Evolutionary conservation across 352 stramenopile genomes (phyloP).

Genomic region (Globisporangium irregulare): DNA sequence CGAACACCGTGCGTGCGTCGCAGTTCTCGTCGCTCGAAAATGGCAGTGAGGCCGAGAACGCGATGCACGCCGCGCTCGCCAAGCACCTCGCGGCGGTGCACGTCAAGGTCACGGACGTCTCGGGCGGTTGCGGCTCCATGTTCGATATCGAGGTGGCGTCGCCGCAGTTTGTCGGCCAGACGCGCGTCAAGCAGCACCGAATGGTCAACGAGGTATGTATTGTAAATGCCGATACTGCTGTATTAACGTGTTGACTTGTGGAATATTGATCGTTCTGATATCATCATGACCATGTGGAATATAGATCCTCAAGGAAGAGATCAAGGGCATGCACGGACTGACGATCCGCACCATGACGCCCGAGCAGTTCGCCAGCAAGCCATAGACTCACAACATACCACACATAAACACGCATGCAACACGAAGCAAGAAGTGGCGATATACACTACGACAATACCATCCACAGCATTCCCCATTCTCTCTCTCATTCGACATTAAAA

Average conservation of each 20-base stretch:
- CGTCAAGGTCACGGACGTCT: constrained; percentile 86
- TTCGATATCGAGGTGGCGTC: constrained; percentile 87
- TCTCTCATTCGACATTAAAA: constrained; percentile 2
- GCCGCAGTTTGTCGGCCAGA: constrained; percentile 69
- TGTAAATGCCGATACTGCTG: not conserved
- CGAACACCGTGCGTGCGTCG: not conserved
- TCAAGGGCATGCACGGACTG: constrained; percentile 84
- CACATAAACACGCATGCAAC: not conserved
- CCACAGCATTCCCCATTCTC: not conserved
- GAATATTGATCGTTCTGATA: not conserved
- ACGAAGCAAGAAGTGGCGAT: not conserved
- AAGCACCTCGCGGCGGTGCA: constrained; percentile 62
- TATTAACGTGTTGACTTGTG: not conserved
- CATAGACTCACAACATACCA: constrained; percentile 24
- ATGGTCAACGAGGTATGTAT: constrained; percentile 78
- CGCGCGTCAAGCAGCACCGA: constrained; percentile 85
- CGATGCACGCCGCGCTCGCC: constrained; percentile 66
- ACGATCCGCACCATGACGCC: constrained; percentile 82
- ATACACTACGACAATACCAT: constrained; percentile 4
- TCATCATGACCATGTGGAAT: not conserved
- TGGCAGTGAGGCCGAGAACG: constrained; percentile 49
- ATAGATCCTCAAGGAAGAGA: constrained; percentile 80
- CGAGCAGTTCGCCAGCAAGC: constrained; percentile 65
- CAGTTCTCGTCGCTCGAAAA: constrained; percentile 22
- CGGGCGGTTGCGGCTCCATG: constrained; percentile 87